Percentiles rank a stretch among this genome's conserved stretches.
Conservation (phyloP, 192 early-diverging fungal species). For the Backusella morwellensis region DNA sequence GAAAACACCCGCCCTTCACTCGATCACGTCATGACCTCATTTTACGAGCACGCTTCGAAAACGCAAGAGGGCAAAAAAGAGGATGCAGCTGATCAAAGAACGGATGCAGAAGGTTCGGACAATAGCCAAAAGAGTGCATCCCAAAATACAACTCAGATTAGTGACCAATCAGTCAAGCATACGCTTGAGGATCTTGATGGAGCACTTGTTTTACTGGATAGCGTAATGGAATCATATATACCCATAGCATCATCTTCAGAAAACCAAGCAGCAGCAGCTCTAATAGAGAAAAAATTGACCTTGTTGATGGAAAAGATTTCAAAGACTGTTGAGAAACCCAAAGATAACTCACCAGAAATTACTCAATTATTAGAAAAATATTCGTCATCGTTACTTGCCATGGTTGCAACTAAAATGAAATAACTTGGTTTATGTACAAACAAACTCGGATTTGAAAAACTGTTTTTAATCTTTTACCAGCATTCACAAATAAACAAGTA, state of each 20-base stretch:
- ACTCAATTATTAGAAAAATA: constrained; percentile 9
- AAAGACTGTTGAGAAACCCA: constrained; percentile 1
- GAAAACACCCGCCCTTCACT: neutral
- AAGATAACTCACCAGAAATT: neutral
- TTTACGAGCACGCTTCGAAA: neutral
- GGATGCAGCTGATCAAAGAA: neutral
- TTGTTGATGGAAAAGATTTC: neutral
- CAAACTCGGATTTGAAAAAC: neutral
- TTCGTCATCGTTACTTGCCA: neutral
- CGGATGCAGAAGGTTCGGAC: too few species aligned
- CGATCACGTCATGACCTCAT: neutral
- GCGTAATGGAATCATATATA: constrained; percentile 4
- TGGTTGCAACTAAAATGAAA: constrained; percentile 7
- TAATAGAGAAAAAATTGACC: constrained; percentile 4
- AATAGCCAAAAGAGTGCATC: neutral
- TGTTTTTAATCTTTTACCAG: neutral
- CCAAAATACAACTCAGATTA: neutral
- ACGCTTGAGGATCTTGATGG: constrained; percentile 1
- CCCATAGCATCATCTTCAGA: neutral
- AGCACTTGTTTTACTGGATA: neutral
- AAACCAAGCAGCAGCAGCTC: neutral
- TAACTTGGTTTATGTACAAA: neutral
- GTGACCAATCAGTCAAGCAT: neutral
- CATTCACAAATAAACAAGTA: neutral
- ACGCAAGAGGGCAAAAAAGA: neutral